These are phyloP conservation scores for Centrapalus pauciflorus DNA, from an alignment of 129 eudicot species.

Conservation along the genomic window DNA sequence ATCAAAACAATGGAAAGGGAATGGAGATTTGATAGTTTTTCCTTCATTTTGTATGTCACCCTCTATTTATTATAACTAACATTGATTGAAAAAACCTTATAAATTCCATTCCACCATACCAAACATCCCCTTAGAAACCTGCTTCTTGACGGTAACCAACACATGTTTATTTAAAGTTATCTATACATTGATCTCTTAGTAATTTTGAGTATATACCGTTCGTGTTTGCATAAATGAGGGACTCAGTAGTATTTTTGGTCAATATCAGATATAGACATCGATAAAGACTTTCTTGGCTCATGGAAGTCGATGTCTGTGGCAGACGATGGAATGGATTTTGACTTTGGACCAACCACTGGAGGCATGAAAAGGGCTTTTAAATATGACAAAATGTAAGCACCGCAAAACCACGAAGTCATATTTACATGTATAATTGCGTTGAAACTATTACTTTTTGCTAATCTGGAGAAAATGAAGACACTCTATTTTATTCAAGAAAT, in stretches of 20 bases:
- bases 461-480: background rate
- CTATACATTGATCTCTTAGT: conserved; percentile 16
- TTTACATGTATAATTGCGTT: conserved; percentile 1
- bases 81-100: too few species aligned
- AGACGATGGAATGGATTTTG: conserved; percentile 75
- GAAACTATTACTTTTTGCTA: conserved; percentile 2
- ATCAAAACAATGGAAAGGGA: too few species aligned
- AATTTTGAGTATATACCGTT: background rate
- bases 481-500: conserved; percentile 1
- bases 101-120: too few species aligned
- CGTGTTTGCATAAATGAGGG: conserved; percentile 6
- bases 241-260: conserved; percentile 15
- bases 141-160: too few species aligned
- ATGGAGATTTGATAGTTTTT: too few species aligned
- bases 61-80: too few species aligned
- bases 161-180: conserved; percentile 5
- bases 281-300: conserved; percentile 64
- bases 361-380: conserved; percentile 62
- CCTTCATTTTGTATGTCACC: too few species aligned
- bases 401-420: conserved; percentile 7
- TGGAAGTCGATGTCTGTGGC: conserved; percentile 71
- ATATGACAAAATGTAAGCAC: conserved; percentile 69
- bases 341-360: conserved; percentile 54
- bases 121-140: too few species aligned
- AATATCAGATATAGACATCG: conserved; percentile 75